Evolutionary conservation across 768 basidiomycete genomes (phyloP), one percentile per base, ranked within the genome.

Genomic region (Pleurotus platypus): DNA sequence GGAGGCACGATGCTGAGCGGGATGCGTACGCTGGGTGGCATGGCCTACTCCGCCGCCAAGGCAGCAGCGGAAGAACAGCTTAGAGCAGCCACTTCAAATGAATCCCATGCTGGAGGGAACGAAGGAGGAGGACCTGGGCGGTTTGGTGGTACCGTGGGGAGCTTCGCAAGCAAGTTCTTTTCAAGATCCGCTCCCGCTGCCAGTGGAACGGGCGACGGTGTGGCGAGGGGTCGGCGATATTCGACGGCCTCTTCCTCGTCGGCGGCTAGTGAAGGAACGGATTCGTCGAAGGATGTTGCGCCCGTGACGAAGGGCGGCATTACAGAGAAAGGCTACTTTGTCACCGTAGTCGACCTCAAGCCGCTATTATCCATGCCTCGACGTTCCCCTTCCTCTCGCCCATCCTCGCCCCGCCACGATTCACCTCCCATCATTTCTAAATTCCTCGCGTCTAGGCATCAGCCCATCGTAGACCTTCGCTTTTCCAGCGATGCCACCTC

Each of bases 1-100:
- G 85, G 86, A 18, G 85, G 82, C 30, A 80, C 75, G 20, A 76
- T 90, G 8, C 69, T 87, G 57, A 84, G 77, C 61, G 85, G 86
- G 16, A 79, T 89, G 78, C 80, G 80, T 64, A 79, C 80, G 5
- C 65, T 88, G 2, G 83, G 86, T 1, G 85, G 85, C 13, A 72
- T 84, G 62, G 87, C 86, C 1, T 75, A 79, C 35, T 75, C 75
- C 15, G 83, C 82, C 39, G 81, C 81, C 49, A 69, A 68, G 30
- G 35, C 57, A 3, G 54, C 22, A 42, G 60, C 60, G 9, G 57
- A 56, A 7, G 22, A 53, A 22, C 51, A 40, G 15, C 38, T 53
- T 42, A 13, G 72, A 12, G 69, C 67, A 27, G 68, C 58, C n/a
- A 55, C 62, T 43, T 60, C 57, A 9, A 57, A 49, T 11, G 55